phyloP scores from a whole-genome alignment of 345 rosid species.

The Hevea brasiliensis region DNA sequence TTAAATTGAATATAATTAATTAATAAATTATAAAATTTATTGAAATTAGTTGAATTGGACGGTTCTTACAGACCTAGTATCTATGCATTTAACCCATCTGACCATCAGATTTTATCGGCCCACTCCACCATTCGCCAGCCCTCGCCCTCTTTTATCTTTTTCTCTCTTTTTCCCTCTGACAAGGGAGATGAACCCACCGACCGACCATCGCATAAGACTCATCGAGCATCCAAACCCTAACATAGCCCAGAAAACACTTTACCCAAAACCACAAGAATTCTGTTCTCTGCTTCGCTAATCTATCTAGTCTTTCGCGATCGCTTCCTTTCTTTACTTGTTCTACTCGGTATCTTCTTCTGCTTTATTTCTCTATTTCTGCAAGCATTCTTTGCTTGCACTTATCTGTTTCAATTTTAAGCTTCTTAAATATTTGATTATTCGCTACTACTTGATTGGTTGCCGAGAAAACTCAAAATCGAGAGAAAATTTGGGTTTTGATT shows the following conservation, averaged over 20 bases:
- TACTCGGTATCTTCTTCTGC: conserved; percentile 20
- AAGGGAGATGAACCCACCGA: no score
- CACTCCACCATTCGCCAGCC: no score
- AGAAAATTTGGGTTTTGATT: neutral
- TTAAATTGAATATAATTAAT: no score
- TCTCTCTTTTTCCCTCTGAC: no score
- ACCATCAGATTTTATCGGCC: no score
- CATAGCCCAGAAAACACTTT: neutral
- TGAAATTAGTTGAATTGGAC: no score
- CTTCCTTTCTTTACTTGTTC: conserved; percentile 22
- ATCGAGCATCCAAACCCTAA: conserved; percentile 1
- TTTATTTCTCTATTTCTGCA: neutral
- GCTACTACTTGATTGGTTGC: neutral
- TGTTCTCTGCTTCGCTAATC: neutral
- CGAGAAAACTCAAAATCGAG: neutral
- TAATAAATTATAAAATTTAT: no score
- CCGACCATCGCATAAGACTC: neutral
- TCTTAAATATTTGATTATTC: no score
- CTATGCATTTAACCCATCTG: no score
- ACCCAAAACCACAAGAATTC: neutral
- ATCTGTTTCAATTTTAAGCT: neutral
- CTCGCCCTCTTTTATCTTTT: no score
- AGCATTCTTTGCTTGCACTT: neutral
- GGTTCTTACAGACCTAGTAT: no score
- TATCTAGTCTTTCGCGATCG: conserved; percentile 6